Conservation (phyloP, 805 yeast species). For the Kodamaea kakaduensis region DNA sequence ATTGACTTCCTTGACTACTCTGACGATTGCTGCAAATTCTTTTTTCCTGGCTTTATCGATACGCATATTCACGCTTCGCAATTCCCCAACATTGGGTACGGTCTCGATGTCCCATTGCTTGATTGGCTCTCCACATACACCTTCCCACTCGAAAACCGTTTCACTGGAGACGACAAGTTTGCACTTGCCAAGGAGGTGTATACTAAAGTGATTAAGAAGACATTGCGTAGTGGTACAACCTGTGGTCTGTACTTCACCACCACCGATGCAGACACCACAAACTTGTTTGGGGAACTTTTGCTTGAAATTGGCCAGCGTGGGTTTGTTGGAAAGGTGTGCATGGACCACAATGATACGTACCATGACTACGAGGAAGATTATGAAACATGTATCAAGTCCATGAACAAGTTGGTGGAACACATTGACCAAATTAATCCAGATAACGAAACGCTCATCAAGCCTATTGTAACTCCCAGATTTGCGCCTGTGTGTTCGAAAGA, state of each 20-base stretch:
- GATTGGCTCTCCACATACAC: constrained; percentile 90
- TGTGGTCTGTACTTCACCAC: constrained; percentile 91
- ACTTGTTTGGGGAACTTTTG: constrained; percentile 69
- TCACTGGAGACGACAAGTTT: constrained; percentile 39
- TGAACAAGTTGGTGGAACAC: constrained; percentile 54
- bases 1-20: constrained; percentile 26
- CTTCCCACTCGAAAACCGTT: constrained; percentile 78
- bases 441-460: constrained; percentile 48
- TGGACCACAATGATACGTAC: constrained; percentile 66
- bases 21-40: constrained; percentile 46
- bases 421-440: constrained; percentile 50
- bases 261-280: constrained; percentile 72
- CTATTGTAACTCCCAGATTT: constrained; percentile 88
- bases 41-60: constrained; percentile 51
- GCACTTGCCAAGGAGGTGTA: constrained; percentile 60
- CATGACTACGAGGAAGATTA: constrained; percentile 68
- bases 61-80: constrained; percentile 46
- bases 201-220: constrained; percentile 59
- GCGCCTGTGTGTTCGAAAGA: constrained; percentile 80
- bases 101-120: constrained; percentile 76
- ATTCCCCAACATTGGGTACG: constrained; percentile 51
- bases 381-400: constrained; percentile 52
- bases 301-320: constrained; percentile 76
- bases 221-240: constrained; percentile 81
- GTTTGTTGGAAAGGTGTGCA: constrained; percentile 88